Evolutionary conservation across 176 grass and related monocot genomes (phyloP).

Genomic region (Aegilops longissima): DNA sequence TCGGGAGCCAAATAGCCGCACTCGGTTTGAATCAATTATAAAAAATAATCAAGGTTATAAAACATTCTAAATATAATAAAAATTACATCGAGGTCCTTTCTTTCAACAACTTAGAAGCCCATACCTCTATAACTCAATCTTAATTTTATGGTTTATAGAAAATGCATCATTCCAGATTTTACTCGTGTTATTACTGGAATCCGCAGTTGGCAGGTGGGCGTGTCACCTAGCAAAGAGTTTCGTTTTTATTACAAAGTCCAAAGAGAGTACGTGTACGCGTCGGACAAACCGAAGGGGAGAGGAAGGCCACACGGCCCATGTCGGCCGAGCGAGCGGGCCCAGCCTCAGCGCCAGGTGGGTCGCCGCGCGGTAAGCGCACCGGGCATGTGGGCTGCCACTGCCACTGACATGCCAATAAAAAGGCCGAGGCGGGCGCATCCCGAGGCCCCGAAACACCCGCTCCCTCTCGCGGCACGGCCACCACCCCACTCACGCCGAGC

Average conservation of each 20-base stretch:
- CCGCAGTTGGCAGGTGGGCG: too few relatives aligned
- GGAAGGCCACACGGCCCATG: constrained; percentile 10
- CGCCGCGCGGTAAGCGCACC: constrained; percentile 20
- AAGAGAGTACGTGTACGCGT: not conserved
- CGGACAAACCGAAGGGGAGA: not conserved
- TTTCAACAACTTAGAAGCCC: too few relatives aligned
- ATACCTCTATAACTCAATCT: too few relatives aligned
- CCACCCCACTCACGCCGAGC: not conserved
- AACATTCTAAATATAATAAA: too few relatives aligned
- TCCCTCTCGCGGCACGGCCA: constrained; percentile 9
- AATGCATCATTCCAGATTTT: too few relatives aligned
- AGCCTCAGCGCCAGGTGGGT: not conserved
- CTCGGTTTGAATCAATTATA: too few relatives aligned
- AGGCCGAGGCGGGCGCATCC: constrained; percentile 17
- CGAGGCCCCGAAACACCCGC: constrained; percentile 5
- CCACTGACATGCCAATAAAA: constrained; percentile 11
- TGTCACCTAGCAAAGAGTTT: not conserved
- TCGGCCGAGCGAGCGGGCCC: constrained; percentile 11
- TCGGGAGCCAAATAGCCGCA: too few relatives aligned
- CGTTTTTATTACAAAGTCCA: not conserved
- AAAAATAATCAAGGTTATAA: too few relatives aligned
- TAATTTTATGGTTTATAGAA: too few relatives aligned
- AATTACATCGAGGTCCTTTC: too few relatives aligned
- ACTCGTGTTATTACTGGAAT: too few relatives aligned
- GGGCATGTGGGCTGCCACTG: constrained; percentile 4